Conservation (phyloP, 371 early-diverging fungal species). For the Mortierella sp. region DNA sequence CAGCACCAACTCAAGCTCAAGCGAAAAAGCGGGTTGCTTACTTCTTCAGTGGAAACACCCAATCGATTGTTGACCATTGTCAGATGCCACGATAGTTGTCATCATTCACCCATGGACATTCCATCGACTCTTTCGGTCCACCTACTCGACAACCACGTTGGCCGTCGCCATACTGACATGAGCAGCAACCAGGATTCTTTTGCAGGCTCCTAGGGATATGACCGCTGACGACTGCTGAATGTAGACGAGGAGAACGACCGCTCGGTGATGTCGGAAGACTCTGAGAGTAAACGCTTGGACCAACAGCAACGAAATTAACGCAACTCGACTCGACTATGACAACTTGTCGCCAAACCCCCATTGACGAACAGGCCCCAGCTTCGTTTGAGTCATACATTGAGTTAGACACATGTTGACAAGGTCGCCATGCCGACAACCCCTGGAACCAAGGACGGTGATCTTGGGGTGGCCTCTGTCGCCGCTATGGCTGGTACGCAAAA, state of each 20-base stretch:
- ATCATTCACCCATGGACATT: constrained; percentile 23
- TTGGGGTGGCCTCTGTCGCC: background rate
- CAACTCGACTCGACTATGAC: constrained; percentile 25
- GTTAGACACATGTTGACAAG: constrained; percentile 26
- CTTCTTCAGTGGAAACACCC: constrained; percentile 27
- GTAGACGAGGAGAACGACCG: constrained; percentile 24
- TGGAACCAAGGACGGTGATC: constrained; percentile 1
- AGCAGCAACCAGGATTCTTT: background rate
- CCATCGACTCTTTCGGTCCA: background rate
- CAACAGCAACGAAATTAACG: constrained; percentile 28
- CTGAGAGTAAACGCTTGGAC: constrained; percentile 15
- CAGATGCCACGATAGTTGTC: constrained; percentile 31
- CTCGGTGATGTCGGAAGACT: background rate
- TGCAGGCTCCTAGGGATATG: background rate
- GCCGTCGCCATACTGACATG: background rate
- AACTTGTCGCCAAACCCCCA: background rate
- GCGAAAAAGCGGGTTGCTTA: constrained; percentile 43
- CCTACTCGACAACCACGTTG: background rate
- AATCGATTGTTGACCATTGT: constrained; percentile 6
- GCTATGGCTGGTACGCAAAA: background rate
- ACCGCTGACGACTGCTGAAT: constrained; percentile 2
- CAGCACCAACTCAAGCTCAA: constrained; percentile 23
- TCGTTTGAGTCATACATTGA: constrained; percentile 28
- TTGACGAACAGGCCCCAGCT: constrained; percentile 25
- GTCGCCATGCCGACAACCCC: background rate